These are phyloP conservation scores for Wallacemonas sp. DNA, from an alignment of 208 protist species.

Conservation along the genomic window DNA sequence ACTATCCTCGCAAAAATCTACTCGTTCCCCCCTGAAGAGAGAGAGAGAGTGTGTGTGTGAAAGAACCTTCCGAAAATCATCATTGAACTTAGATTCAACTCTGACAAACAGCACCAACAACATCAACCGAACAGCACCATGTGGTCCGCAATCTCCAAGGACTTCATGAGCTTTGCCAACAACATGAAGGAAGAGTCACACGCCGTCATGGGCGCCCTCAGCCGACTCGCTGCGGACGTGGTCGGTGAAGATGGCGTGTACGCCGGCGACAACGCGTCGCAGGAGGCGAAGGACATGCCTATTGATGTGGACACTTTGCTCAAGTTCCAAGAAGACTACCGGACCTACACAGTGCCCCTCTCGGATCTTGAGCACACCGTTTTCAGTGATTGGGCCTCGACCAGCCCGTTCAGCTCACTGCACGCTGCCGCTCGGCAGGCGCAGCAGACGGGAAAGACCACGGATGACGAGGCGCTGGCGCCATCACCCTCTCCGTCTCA, in stretches of 20 bases:
- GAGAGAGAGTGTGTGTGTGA: too few species aligned
- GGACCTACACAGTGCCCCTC: conserved; percentile 44
- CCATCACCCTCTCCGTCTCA: neutral
- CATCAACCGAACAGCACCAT: conserved; percentile 32
- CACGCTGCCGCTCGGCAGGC: conserved; percentile 12
- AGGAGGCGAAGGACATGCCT: conserved; percentile 42
- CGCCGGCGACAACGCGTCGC: conserved; percentile 65
- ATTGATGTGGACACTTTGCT: conserved; percentile 31
- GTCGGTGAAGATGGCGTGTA: conserved; percentile 46
- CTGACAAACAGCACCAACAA: too few species aligned
- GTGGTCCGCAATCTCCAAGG: conserved; percentile 62
- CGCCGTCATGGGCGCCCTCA: conserved; percentile 47
- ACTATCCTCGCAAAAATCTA: too few species aligned
- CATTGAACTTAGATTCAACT: too few species aligned
- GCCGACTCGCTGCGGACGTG: conserved; percentile 58
- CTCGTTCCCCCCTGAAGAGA: too few species aligned
- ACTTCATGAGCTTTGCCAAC: conserved; percentile 58
- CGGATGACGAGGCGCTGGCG: neutral
- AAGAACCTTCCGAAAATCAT: too few species aligned
- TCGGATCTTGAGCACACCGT: conserved; percentile 24
- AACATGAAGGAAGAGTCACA: conserved; percentile 61
- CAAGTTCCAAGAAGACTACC: conserved; percentile 36
- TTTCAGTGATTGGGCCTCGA: conserved; percentile 50
- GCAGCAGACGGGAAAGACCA: neutral
- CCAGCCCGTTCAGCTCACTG: conserved; percentile 49